Percentiles rank a stretch among this genome's conserved stretches.
Conservation (phyloP, 2,329 filamentous ascomycete genomes). For the Colletotrichum aenigma region DNA sequence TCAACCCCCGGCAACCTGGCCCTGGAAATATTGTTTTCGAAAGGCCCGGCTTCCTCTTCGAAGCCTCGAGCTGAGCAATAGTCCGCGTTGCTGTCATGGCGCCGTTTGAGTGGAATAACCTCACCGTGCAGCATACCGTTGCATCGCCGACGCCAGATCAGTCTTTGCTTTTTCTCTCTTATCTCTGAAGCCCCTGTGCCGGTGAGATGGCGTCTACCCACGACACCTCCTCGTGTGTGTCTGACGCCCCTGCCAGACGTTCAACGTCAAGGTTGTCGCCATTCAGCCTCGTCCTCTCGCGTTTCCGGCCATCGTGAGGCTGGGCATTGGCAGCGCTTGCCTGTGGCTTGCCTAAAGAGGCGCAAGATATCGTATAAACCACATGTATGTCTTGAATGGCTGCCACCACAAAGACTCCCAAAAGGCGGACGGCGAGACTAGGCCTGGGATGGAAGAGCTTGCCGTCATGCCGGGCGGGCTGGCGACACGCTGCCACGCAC, state of each 20-base stretch:
- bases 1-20: not conserved
- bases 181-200: not conserved
- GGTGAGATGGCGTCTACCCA: not conserved
- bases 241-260: not conserved
- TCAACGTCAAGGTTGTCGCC: not conserved
- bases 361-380: not conserved
- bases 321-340: not conserved
- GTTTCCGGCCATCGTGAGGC: not conserved
- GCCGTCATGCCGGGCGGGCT: not conserved
- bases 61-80: not conserved
- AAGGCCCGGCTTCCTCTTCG: not conserved
- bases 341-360: not conserved
- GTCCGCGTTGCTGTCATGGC: not conserved
- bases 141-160: not conserved
- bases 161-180: not conserved
- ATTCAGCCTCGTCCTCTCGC: not conserved
- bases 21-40: not conserved
- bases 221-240: not conserved
- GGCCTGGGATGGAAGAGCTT: not conserved
- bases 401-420: not conserved
- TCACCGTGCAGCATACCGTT: not conserved
- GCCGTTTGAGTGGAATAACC: not conserved
- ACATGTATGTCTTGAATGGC: not conserved
- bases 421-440: not conserved
- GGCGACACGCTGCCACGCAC: not conserved